phyloP scores from a whole-genome alignment of 768 basidiomycete species.

The Suillus alpinus region DNA sequence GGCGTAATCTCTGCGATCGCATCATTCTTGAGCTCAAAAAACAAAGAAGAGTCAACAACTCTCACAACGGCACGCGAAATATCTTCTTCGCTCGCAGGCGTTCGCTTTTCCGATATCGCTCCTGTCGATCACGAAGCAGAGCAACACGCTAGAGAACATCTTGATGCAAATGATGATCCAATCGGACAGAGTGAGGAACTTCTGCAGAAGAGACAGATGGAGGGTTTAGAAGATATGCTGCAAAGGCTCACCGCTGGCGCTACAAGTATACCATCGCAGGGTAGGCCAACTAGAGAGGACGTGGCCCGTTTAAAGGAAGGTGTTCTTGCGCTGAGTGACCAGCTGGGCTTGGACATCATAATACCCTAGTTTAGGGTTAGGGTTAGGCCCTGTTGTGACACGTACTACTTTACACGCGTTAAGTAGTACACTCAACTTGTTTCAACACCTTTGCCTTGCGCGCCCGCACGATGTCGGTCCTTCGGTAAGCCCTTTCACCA shows the following conservation, averaged over 20 bases:
- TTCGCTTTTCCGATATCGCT: slow-evolving; percentile 70
- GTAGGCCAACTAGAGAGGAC: slow-evolving; percentile 38
- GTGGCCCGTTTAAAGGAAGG: slow-evolving; percentile 37
- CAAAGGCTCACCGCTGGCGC: slow-evolving; percentile 37
- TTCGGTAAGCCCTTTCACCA: slow-evolving; percentile 18
- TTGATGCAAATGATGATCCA: slow-evolving; percentile 35
- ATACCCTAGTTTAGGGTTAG: slow-evolving; percentile 13
- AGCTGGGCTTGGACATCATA: slow-evolving; percentile 22
- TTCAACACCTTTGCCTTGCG: not conserved
- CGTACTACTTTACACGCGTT: slow-evolving; percentile 9
- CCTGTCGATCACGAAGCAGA: slow-evolving; percentile 78
- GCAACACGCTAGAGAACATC: slow-evolving; percentile 68
- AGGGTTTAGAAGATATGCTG: slow-evolving; percentile 56
- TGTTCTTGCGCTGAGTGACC: slow-evolving; percentile 28
- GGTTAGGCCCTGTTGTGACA: slow-evolving; percentile 22
- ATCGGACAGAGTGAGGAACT: slow-evolving; percentile 40
- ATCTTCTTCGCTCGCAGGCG: slow-evolving; percentile 47
- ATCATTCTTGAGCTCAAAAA: slow-evolving; percentile 45
- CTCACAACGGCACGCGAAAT: slow-evolving; percentile 52
- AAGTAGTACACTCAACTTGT: not conserved
- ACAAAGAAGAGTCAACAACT: slow-evolving; percentile 4
- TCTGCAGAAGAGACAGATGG: slow-evolving; percentile 47
- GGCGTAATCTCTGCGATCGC: slow-evolving; percentile 67
- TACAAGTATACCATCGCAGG: slow-evolving; percentile 14
- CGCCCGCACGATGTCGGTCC: slow-evolving; percentile 19